Conservation (phyloP, 192 early-diverging fungal species). For the Backusella tarrabulga region DNA sequence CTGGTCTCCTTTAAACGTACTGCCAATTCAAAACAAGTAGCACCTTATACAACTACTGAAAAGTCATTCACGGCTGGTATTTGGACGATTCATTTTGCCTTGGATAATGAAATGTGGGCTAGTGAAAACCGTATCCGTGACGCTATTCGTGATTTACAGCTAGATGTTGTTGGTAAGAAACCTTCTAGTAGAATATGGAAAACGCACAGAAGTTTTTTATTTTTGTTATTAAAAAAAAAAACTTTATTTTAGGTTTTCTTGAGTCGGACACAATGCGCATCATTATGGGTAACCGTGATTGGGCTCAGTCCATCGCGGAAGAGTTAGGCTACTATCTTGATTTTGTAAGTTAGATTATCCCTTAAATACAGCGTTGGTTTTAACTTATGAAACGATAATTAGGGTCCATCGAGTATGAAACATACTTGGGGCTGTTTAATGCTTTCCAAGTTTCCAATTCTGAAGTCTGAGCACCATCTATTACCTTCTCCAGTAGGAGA, state of each 20-base stretch:
- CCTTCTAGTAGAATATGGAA: background rate
- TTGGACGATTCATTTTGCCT: slow-evolving; percentile 85
- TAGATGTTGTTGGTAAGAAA: slow-evolving; percentile 66
- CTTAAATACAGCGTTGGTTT: background rate
- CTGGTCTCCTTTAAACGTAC: slow-evolving; percentile 43
- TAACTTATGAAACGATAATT: slow-evolving; percentile 6
- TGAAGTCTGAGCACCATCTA: slow-evolving; percentile 68
- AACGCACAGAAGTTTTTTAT: background rate
- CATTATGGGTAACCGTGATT: slow-evolving; percentile 85
- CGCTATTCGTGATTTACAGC: slow-evolving; percentile 71
- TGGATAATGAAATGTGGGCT: slow-evolving; percentile 86
- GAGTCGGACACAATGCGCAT: slow-evolving; percentile 78
- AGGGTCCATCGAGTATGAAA: slow-evolving; percentile 76
- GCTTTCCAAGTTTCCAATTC: slow-evolving; percentile 83
- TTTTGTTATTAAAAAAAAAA: background rate
- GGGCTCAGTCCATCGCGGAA: slow-evolving; percentile 75
- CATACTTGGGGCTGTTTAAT: slow-evolving; percentile 87
- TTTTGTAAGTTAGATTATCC: slow-evolving; percentile 43
- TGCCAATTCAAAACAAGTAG: slow-evolving; percentile 45
- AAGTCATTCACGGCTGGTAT: slow-evolving; percentile 74
- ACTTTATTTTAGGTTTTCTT: slow-evolving; percentile 42
- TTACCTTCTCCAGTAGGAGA: slow-evolving; percentile 82
- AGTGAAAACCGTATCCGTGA: slow-evolving; percentile 71
- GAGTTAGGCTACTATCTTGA: slow-evolving; percentile 78
- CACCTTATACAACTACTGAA: slow-evolving; percentile 60